Evolutionary conservation across 768 basidiomycete genomes (phyloP), one percentile per base, ranked within the genome.

Genomic region (Suillus placidus): DNA sequence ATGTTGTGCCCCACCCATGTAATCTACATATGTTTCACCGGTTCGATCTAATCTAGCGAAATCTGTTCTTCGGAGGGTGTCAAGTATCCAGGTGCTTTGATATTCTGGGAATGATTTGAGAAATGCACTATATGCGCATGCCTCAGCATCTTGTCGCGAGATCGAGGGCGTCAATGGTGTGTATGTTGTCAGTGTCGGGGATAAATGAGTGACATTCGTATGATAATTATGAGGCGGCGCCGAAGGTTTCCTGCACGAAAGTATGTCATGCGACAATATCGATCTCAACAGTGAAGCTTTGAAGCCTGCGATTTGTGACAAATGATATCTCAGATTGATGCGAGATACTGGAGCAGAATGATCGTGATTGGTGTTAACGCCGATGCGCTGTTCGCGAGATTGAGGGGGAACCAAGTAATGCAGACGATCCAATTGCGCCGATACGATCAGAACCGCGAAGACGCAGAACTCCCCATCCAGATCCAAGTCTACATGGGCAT

Each of bases 1-100:
- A 68, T 92, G 92, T 40, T 94, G 80, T 0, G 90, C 85, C 30
- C 90, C 92, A 37, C 93, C 93, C 91, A 94, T 94, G 68, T 91
- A 94, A 71, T 94, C 93, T 66, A 93, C 88, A 66, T 94, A 94
- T 10, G 88, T 89, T 78, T 93, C 91, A 7, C 86, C 86, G 10
- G 80, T 78, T 14, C 82, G 83, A 66, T 88, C 85, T 51, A 91
- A 80, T 61, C 90, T 79, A 6, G 80, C 66, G 68, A 85, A 90
- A 74, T 92, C 89, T 0, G 83, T 87, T 68, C 83, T 80, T 57
- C 90, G 85, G 18, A 92, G 82, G 0, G 85, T 82, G 70, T 92
- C 91, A 63, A 92, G 73, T 64, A 88, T 88, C 87, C 89, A 89
- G 8, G 90, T 91, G 18, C 80, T 80, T 57, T 82, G 82, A 69